Conservation (phyloP, 805 yeast species). For the Wickerhamomyces sydowiorum region DNA sequence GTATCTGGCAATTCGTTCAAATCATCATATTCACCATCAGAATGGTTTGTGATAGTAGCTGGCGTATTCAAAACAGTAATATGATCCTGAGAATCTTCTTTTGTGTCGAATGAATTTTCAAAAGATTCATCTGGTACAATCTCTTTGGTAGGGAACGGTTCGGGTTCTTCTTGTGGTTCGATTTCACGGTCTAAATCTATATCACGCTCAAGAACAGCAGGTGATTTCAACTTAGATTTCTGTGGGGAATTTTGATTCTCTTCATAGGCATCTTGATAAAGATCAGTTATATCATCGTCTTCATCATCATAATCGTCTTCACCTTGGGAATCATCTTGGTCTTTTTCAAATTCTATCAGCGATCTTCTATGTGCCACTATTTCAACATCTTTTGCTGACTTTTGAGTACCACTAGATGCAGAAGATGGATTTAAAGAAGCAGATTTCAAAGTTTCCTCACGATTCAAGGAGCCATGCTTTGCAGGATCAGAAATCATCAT, state of each 20-base stretch:
- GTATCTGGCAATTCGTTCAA: constrained; percentile 7
- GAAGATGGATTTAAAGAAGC: not conserved
- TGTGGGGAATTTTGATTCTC: constrained; percentile 1
- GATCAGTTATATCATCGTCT: constrained; percentile 23
- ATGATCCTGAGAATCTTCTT: constrained; percentile 5
- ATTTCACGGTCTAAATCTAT: not conserved
- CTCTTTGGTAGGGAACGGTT: constrained; percentile 3
- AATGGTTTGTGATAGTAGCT: constrained; percentile 9
- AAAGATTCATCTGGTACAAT: constrained; percentile 15
- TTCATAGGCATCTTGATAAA: constrained; percentile 12
- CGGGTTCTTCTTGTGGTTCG: not conserved
- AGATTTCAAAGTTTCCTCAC: not conserved
- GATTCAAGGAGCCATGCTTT: too few species aligned
- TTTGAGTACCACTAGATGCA: not conserved
- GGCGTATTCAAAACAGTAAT: constrained; percentile 6
- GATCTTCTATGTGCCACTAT: constrained; percentile 28
- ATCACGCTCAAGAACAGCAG: not conserved
- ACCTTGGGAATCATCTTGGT: constrained; percentile 10
- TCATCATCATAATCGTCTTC: constrained; percentile 23
- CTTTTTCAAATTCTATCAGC: constrained; percentile 14
- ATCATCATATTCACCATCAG: constrained; percentile 18
- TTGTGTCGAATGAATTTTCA: constrained; percentile 12
- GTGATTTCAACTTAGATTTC: not conserved
- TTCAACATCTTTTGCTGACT: constrained; percentile 22
- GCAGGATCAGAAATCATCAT: not conserved